Percentiles rank a stretch among this genome's conserved stretches.
These are phyloP conservation scores for Rhodofomes roseus DNA, from an alignment of 1,284 basidiomycete species.

Conservation along the genomic window DNA sequence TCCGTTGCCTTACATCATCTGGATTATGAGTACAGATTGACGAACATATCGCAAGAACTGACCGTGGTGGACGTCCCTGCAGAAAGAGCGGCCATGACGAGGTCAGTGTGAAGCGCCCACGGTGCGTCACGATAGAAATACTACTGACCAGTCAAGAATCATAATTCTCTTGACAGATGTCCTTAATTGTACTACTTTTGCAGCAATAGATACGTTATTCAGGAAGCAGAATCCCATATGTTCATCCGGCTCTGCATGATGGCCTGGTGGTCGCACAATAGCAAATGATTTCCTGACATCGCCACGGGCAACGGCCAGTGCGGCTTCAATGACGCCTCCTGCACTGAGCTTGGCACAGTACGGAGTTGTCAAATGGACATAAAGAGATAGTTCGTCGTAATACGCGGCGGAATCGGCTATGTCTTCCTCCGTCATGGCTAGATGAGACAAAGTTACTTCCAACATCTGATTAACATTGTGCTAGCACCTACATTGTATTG, in stretches of 20 bases:
- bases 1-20: conserved; percentile 70
- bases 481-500: conserved; percentile 57
- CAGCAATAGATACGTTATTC: conserved; percentile 96
- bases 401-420: conserved; percentile 71
- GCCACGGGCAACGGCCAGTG: conserved; percentile 81
- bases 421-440: conserved; percentile 73
- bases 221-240: conserved; percentile 99
- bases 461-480: conserved; percentile 8
- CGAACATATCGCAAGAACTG: conserved; percentile 11
- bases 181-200: conserved; percentile 71
- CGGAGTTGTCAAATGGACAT: conserved; percentile 86
- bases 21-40: not conserved
- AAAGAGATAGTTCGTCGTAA: conserved; percentile 89
- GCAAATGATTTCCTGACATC: conserved; percentile 88
- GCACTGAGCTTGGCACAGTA: conserved; percentile 85
- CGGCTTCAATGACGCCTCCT: conserved; percentile 92
- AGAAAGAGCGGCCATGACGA: not conserved
- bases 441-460: too few species aligned
- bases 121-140: not conserved
- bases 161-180: conserved; percentile 77
- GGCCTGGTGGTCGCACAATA: conserved; percentile 95
- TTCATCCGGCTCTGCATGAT: conserved; percentile 97
- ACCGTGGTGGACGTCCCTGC: conserved; percentile 98
- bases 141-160: conserved; percentile 90
- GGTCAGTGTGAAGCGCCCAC: conserved; percentile 6